phyloP scores from a whole-genome alignment of 2,329 filamentous ascomycete genomes.

The Aspergillus thermomutatus region DNA sequence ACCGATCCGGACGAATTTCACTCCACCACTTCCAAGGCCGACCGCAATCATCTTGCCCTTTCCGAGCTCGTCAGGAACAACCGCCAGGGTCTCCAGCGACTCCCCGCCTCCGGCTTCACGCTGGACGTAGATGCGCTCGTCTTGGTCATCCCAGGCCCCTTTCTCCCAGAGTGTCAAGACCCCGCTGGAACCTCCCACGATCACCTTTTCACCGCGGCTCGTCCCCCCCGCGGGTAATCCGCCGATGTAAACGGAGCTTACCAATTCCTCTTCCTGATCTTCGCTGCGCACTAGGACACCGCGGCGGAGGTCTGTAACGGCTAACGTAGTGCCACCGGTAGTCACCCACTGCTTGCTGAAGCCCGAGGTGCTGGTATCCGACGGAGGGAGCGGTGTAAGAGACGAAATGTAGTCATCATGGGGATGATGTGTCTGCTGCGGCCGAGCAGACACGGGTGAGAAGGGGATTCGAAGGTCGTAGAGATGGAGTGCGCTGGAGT shows the following conservation, averaged over 20 bases:
- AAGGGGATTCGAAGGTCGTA: slow-evolving; percentile 71
- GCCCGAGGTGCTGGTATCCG: slow-evolving; percentile 76
- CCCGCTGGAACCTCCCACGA: slow-evolving; percentile 75
- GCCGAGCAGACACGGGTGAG: slow-evolving; percentile 56
- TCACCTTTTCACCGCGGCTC: slow-evolving; percentile 69
- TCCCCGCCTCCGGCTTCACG: slow-evolving; percentile 62
- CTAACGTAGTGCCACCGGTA: slow-evolving; percentile 85
- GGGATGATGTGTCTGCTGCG: slow-evolving; percentile 76
- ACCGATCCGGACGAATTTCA: slow-evolving; percentile 74
- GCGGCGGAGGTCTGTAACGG: slow-evolving; percentile 81
- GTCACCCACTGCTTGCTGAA: slow-evolving; percentile 94
- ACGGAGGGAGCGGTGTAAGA: slow-evolving; percentile 76
- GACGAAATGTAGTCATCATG: slow-evolving; percentile 93
- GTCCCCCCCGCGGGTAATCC: slow-evolving; percentile 66
- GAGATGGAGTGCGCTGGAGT: slow-evolving; percentile 84
- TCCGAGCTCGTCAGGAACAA: slow-evolving; percentile 68
- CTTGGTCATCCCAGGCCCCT: slow-evolving; percentile 92
- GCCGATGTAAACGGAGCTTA: slow-evolving; percentile 75
- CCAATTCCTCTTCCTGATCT: slow-evolving; percentile 89
- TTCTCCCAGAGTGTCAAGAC: slow-evolving; percentile 91
- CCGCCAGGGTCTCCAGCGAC: slow-evolving; percentile 72
- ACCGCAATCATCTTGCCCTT: slow-evolving; percentile 66
- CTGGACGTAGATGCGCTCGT: slow-evolving; percentile 80
- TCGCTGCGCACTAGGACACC: slow-evolving; percentile 87
- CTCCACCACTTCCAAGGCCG: slow-evolving; percentile 74